Base-by-base conservation (phyloP, 2,329 filamentous ascomycete genomes). In the Pseudogymnoascus pannorum region DNA sequence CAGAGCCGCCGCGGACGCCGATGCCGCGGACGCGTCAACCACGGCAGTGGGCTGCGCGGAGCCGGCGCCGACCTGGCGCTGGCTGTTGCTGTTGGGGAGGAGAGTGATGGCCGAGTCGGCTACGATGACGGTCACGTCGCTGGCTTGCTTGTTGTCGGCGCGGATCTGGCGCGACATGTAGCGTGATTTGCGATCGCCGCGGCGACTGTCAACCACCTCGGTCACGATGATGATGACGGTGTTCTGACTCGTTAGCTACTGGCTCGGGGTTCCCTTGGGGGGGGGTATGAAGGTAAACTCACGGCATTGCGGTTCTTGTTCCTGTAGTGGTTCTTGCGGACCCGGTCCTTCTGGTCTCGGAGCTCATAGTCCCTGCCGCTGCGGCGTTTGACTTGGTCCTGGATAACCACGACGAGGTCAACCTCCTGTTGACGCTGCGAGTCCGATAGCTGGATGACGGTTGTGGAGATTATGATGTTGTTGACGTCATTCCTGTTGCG, bases 261-360 rank as follows among this genome's bases (percentile, higher is more conserved):
- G 14, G 8, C 42, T 24, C 35, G 7, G 22, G 24, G 9, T 4
- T 5, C 3, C 8, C 3, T 26, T 7, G 5, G 18, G 18, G 5
- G 18, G 18, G 5, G 3, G 9, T 40, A 12, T 4, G n/a, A 18
- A 20, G 7, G 3, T 20, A 35, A 9, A 66, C 66, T 36, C 64
- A 71, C 69, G 59, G 68, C 66, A 33, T 68, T 64, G 35, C 57
- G 64, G 61, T 71, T 69, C 51, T 63, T 62, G 38, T 66, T 67
- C 22, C 61, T 66, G 63, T 67, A 69, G 16, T 70, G 68, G 42
- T 71, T 72, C 58, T 61, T 67, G 24, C 69, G 68, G 58, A 71
- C 66, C 38, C 71, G 70, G 36, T 71, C 69, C 22, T 64, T 62
- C 11, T 58, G 61, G 20, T 60, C 36, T 9, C 31, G 64, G 60